Percentiles rank a stretch among this genome's conserved stretches.
Evolutionary conservation across 2,329 filamentous ascomycete species (phyloP).

Genomic region (Byssothecium circinans): DNA sequence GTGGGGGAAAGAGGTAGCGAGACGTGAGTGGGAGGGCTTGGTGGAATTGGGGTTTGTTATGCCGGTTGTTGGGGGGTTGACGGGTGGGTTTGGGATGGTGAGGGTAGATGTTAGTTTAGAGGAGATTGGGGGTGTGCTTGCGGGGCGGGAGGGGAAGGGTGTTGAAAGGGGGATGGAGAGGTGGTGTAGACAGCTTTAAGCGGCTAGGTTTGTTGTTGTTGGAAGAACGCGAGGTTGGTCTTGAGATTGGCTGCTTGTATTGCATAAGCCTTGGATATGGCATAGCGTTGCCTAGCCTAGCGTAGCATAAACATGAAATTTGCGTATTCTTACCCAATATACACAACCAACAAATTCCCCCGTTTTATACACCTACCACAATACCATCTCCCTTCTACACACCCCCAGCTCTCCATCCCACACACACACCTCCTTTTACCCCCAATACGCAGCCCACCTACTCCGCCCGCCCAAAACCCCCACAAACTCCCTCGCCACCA

Average conservation of each 20-base stretch:
- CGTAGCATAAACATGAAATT: not conserved
- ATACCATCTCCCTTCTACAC: too few species aligned
- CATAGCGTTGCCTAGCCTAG: not conserved
- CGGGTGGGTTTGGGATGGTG: conserved; percentile 52
- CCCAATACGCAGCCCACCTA: conserved; percentile 51
- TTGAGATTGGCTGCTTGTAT: not conserved
- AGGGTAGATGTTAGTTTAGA: conserved; percentile 75
- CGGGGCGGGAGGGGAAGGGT: conserved; percentile 40
- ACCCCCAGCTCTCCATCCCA: not conserved
- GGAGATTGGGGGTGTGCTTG: conserved; percentile 66
- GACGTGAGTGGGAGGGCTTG: conserved; percentile 74
- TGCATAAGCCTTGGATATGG: not conserved
- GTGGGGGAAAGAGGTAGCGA: conserved; percentile 74
- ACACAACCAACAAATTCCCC: too few species aligned
- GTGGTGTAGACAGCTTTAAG: conserved; percentile 74
- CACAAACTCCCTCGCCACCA: conserved; percentile 60
- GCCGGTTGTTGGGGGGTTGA: conserved; percentile 49
- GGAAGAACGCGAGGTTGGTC: not conserved
- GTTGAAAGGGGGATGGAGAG: conserved; percentile 60
- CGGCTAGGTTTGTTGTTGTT: not conserved
- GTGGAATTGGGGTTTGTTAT: conserved; percentile 69
- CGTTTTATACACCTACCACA: too few species aligned
- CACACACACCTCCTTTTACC: not conserved
- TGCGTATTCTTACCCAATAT: not conserved
- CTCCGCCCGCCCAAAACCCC: conserved; percentile 56